These are phyloP conservation scores for Camillea tinctor DNA, from an alignment of 2,329 filamentous ascomycete species.

Conservation along the genomic window DNA sequence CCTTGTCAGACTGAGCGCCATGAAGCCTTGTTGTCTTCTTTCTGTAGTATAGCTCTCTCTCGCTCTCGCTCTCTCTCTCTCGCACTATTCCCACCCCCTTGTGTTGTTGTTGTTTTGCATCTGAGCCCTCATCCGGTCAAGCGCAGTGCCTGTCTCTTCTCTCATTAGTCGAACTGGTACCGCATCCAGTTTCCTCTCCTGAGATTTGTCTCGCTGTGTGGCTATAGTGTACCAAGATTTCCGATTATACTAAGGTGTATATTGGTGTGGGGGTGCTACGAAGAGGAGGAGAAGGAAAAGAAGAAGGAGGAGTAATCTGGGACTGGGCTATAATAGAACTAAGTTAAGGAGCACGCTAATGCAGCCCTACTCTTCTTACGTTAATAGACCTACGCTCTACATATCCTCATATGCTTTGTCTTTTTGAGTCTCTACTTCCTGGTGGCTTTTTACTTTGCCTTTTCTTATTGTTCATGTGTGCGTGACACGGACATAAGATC, in stretches of 20 bases:
- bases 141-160: too few relatives aligned
- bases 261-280: too few relatives aligned
- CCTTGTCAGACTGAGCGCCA: background rate
- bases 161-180: too few relatives aligned
- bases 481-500: background rate
- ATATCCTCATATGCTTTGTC: background rate
- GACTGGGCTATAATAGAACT: background rate
- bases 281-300: background rate
- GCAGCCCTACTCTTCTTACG: background rate
- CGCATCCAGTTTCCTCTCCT: too few relatives aligned
- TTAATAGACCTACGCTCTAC: background rate
- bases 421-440: background rate
- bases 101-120: background rate
- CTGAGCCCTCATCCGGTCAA: background rate
- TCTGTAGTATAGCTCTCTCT: background rate
- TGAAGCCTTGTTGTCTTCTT: background rate
- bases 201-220: too few relatives aligned
- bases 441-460: background rate
- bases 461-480: background rate
- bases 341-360: background rate
- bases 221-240: too few relatives aligned
- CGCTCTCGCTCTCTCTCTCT: background rate
- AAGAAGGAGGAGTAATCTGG: background rate
- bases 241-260: too few relatives aligned
- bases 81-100: too few relatives aligned